Evolutionary conservation across 2,329 filamentous ascomycete species (phyloP).

Genomic region (Aspergillus sp.): DNA sequence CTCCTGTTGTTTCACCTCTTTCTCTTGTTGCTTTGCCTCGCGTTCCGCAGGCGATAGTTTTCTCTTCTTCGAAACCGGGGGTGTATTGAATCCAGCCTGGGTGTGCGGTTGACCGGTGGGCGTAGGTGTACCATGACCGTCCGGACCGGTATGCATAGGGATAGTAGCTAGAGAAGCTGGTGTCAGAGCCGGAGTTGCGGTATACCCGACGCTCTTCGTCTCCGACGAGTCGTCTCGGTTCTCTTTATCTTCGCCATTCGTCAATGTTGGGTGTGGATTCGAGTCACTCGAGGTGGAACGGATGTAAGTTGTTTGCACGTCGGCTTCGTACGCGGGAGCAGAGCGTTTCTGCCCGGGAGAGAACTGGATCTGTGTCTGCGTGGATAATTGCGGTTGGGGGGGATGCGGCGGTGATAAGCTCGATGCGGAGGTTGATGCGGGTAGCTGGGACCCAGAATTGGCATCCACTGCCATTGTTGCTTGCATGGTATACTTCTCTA

Average conservation of each 20-base stretch:
- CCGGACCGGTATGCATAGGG: background rate
- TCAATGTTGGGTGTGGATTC: background rate
- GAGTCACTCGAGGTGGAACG: background rate
- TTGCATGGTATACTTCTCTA: background rate
- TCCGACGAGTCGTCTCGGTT: slow-evolving; percentile 1
- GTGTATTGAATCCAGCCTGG: slow-evolving; percentile 3
- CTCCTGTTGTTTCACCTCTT: slow-evolving; percentile 31
- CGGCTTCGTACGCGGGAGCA: background rate
- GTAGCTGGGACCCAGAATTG: background rate
- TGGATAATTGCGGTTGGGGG: background rate
- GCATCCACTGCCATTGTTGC: slow-evolving; percentile 5
- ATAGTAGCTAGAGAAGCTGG: background rate
- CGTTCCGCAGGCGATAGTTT: slow-evolving; percentile 38
- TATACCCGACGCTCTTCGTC: background rate
- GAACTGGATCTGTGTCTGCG: background rate
- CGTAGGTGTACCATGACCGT: background rate
- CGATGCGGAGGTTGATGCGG: background rate
- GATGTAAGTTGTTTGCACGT: background rate
- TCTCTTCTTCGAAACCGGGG: slow-evolving; percentile 34
- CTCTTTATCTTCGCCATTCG: slow-evolving; percentile 15
- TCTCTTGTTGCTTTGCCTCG: slow-evolving; percentile 32
- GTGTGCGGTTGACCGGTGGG: background rate
- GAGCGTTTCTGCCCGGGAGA: slow-evolving; percentile 9
- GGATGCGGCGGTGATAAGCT: background rate
- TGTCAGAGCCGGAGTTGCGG: background rate